A percentile compares a stretch with the other conserved stretches of the same genome.
phyloP scores from a whole-genome alignment of 2,329 filamentous ascomycete species.

The Lecanicillium sp. region DNA sequence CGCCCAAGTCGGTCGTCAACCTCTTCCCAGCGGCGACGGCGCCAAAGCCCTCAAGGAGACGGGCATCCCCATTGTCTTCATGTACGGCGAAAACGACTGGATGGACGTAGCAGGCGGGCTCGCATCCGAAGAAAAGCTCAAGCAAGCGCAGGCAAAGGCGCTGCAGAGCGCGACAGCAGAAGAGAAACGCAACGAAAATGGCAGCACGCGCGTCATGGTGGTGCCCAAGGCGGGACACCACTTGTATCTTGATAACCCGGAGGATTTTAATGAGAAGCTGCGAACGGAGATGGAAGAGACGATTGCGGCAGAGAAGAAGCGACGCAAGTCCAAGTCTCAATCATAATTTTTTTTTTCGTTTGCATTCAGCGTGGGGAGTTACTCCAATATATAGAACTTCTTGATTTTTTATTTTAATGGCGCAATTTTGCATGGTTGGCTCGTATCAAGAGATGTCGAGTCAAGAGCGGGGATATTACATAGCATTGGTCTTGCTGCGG shows the following conservation, averaged over 20 bases:
- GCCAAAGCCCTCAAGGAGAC: conserved; percentile 34
- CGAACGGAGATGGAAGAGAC: conserved; percentile 46
- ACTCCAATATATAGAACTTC: not conserved
- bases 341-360: not conserved
- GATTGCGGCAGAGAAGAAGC: conserved; percentile 17
- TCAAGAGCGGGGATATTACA: not conserved
- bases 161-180: conserved; percentile 56
- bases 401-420: not conserved
- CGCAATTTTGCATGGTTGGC: not conserved
- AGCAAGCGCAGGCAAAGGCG: conserved; percentile 52
- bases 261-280: conserved; percentile 47
- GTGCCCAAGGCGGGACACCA: conserved; percentile 56
- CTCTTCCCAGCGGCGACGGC: conserved; percentile 14
- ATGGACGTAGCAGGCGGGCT: conserved; percentile 89
- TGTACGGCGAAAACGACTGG: conserved; percentile 98
- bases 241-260: conserved; percentile 51
- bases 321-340: not conserved
- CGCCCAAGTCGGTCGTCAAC: conserved; percentile 74
- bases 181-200: conserved; percentile 65
- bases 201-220: conserved; percentile 73
- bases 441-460: not conserved
- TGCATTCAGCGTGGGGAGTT: not conserved
- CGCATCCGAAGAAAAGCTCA: conserved; percentile 71
- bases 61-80: conserved; percentile 76
- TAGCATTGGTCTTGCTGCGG: not conserved